phyloP scores from a whole-genome alignment of 805 yeast species.

The Maudiozyma pseudohumilis region DNA sequence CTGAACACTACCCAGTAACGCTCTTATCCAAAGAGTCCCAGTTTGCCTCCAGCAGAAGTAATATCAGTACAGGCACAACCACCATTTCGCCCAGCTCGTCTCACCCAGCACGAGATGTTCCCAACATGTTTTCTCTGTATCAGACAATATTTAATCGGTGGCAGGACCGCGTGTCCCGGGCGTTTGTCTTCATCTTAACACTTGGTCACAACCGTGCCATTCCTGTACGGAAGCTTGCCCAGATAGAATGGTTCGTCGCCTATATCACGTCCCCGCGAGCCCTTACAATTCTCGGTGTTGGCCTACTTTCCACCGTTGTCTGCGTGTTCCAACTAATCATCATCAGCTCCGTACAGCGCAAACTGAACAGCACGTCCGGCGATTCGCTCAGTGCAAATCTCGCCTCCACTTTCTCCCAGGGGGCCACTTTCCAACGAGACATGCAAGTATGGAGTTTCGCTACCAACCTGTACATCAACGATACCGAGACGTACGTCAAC shows the following conservation, averaged over 20 bases:
- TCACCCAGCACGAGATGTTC: no score
- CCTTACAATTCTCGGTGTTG: conserved; percentile 39
- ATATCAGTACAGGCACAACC: not conserved
- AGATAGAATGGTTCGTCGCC: conserved; percentile 31
- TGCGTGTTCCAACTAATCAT: conserved; percentile 47
- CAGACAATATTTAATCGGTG: conserved; percentile 17
- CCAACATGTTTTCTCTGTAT: conserved; percentile 15
- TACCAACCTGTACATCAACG: conserved; percentile 45
- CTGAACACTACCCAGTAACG: no score
- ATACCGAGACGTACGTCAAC: conserved; percentile 47
- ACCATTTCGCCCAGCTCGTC: not conserved
- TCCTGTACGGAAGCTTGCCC: conserved; percentile 6
- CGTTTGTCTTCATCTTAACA: conserved; percentile 3
- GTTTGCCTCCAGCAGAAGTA: not conserved
- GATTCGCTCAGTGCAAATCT: not conserved
- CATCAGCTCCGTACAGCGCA: conserved; percentile 20
- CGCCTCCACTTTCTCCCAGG: conserved; percentile 1
- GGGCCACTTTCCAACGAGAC: conserved; percentile 24
- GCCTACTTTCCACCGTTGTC: conserved; percentile 45
- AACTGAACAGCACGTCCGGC: conserved; percentile 1
- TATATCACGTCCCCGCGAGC: conserved; percentile 48
- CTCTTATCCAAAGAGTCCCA: not conserved
- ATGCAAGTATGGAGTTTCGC: conserved; percentile 40
- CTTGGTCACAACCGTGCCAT: not conserved
- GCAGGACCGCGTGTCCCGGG: conserved; percentile 10